Evolutionary conservation across 2,329 filamentous ascomycete genomes (phyloP), one percentile per base, ranked within the genome.

Genomic region (Aphanoascus verrucosus): DNA sequence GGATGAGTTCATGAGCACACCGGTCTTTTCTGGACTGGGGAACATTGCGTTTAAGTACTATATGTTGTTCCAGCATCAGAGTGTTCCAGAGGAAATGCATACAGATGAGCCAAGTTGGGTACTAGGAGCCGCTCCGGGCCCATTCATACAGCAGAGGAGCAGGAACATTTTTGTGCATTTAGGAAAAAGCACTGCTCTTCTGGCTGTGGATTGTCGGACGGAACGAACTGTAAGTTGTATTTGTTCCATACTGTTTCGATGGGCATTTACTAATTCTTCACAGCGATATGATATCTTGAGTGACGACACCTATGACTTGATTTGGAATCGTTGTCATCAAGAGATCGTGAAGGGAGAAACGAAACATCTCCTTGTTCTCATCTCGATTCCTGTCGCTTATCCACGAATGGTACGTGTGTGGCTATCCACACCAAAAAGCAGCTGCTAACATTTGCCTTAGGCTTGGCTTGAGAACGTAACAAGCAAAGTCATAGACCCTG

Each of bases 11-110:
- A 97, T 96, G 88, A 81, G 80, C 59, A 88, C 87, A 2, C 85
- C 88, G 0, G 87, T 97, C 0, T 94, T 98, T 66, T 85, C 84
- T 1, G 93, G 94, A 0, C 70, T 98, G 7, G 94, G 93, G 1
- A 86, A 85, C 37, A 82, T 97, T 48, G 91, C 91, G 0, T 97
- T 93, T 79, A 98, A 98, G 68, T 98, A 97, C 70, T 98, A 98
- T 64, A 85, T 98, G 83, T 78, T 98, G 7, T 98, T 98, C 73
- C 93, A 98, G 68, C 93, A 98, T 62, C 94, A 98, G 68, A 94
- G 86, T 60, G 76, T 94, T 2, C 73, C 81, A 0, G 80, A 84
- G 44, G 93, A 98, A 71, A 88, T 84, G 0, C 84, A 94, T 60
- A 75, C 78, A 35, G 80, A 86, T 2, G 94, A 98, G 67, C 88